phyloP scores from a whole-genome alignment of 2,329 filamentous ascomycete species.

The Colletotrichum spaethianum region DNA sequence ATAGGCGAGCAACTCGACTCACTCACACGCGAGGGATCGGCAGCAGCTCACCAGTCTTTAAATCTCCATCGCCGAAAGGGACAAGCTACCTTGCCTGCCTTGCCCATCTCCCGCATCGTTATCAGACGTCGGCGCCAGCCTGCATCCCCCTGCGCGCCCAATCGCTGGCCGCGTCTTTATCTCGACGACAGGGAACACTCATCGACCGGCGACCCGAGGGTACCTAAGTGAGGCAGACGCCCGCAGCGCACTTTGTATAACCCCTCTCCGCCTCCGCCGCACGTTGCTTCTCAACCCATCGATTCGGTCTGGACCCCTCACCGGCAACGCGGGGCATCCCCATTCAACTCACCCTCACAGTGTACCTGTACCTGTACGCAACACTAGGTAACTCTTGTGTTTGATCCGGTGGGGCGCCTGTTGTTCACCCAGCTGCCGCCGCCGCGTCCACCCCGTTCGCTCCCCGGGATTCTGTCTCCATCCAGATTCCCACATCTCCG shows the following conservation, averaged over 20 bases:
- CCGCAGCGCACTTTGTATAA: slow-evolving; percentile 12
- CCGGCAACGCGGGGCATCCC: background rate
- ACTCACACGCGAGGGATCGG: background rate
- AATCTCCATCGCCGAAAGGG: background rate
- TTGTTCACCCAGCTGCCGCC: slow-evolving; percentile 8
- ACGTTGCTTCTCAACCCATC: background rate
- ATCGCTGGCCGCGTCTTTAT: slow-evolving; percentile 33
- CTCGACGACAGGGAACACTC: slow-evolving; percentile 32
- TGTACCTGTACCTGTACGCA: no score
- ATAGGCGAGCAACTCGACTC: background rate
- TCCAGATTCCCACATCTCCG: slow-evolving; percentile 36
- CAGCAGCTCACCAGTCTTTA: background rate
- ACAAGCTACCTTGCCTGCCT: slow-evolving; percentile 16
- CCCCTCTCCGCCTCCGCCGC: slow-evolving; percentile 19
- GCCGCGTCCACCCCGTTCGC: slow-evolving; percentile 15
- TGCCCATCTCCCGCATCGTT: slow-evolving; percentile 15
- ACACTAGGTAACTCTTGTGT: background rate
- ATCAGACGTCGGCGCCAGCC: slow-evolving; percentile 31
- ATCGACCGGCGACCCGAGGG: slow-evolving; percentile 2
- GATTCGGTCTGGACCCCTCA: background rate
- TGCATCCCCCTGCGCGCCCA: slow-evolving; percentile 24
- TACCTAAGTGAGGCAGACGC: slow-evolving; percentile 9
- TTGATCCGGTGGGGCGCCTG: slow-evolving; percentile 21
- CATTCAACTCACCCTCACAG: background rate
- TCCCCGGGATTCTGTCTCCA: slow-evolving; percentile 14